Evolutionary conservation across 805 yeast species (phyloP).

Genomic region (Schwanniomyces pseudopolymorphus): DNA sequence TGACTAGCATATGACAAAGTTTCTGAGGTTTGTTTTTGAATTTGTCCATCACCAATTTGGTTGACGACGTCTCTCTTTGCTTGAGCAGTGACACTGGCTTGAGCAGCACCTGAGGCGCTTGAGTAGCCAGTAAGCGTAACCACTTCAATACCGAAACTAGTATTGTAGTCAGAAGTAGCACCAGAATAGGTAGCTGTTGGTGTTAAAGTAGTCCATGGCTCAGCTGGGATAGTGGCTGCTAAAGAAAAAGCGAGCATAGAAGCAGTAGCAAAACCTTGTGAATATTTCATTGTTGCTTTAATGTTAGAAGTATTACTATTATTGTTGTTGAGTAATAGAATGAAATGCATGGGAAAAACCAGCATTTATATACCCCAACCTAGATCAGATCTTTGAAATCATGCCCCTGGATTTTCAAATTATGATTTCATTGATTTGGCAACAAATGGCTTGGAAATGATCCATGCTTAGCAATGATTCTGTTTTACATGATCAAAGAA

Average conservation of each 20-base stretch:
- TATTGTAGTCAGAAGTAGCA: conserved; percentile 55
- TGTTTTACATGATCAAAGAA: not conserved
- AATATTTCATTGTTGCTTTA: conserved; percentile 16
- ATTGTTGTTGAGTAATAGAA: not conserved
- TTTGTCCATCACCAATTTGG: conserved; percentile 50
- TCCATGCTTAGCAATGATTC: not conserved
- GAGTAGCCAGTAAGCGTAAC: conserved; percentile 42
- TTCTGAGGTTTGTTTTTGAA: conserved; percentile 45
- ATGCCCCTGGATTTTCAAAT: not conserved
- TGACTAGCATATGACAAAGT: conserved; percentile 16
- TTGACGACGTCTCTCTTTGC: conserved; percentile 40
- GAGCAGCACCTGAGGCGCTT: conserved; percentile 7
- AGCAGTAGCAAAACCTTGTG: conserved; percentile 20
- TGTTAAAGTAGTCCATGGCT: conserved; percentile 72
- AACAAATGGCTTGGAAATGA: not conserved
- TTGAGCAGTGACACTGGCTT: conserved; percentile 15
- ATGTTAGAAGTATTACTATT: not conserved
- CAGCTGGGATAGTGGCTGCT: conserved; percentile 66
- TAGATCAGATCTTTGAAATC: not conserved
- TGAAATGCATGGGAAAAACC: not conserved
- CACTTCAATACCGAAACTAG: conserved; percentile 69
- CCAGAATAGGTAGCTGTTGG: conserved; percentile 55
- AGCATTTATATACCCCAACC: not conserved
- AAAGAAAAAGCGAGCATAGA: conserved; percentile 48
- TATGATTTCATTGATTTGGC: not conserved